phyloP scores from a whole-genome alignment of 768 basidiomycete species.

The Auricularia auricula-judae region DNA sequence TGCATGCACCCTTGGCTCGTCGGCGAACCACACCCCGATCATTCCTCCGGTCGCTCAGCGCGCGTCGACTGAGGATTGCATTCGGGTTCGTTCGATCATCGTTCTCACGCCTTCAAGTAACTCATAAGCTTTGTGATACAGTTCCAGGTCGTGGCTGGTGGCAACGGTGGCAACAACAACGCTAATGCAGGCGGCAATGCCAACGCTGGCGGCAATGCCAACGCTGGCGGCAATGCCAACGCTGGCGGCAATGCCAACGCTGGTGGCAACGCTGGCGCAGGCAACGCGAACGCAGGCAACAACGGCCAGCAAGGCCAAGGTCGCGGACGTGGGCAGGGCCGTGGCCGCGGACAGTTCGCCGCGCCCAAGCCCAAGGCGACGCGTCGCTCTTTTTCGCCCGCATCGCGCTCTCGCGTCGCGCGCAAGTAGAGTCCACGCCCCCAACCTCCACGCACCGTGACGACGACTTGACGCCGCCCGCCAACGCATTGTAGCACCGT shows the following conservation, averaged over 20 bases:
- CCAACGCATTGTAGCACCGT: background rate
- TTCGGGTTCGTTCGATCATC: background rate
- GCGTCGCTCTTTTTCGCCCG: background rate
- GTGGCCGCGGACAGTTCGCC: background rate
- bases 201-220: background rate
- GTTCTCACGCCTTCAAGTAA: too few relatives aligned
- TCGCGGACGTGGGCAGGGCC: background rate
- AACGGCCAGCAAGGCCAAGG: background rate
- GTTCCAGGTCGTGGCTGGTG: conserved; percentile 5
- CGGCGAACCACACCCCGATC: conserved; percentile 15
- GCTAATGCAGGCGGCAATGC: background rate
- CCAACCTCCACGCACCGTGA: background rate
- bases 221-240: background rate
- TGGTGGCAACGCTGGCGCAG: background rate
- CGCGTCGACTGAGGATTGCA: conserved; percentile 13
- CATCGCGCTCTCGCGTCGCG: background rate
- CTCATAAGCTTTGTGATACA: too few relatives aligned
- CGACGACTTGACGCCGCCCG: background rate
- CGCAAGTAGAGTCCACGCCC: background rate
- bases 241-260: background rate
- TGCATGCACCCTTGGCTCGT: conserved; percentile 11
- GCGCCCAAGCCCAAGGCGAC: background rate
- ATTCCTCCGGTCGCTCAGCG: conserved; percentile 15
- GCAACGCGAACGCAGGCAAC: background rate
- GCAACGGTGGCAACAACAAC: conserved; percentile 4